Evolutionary conservation across 495 filamentous ascomycete species (phyloP).

Genomic region (Neurospora sp.): DNA sequence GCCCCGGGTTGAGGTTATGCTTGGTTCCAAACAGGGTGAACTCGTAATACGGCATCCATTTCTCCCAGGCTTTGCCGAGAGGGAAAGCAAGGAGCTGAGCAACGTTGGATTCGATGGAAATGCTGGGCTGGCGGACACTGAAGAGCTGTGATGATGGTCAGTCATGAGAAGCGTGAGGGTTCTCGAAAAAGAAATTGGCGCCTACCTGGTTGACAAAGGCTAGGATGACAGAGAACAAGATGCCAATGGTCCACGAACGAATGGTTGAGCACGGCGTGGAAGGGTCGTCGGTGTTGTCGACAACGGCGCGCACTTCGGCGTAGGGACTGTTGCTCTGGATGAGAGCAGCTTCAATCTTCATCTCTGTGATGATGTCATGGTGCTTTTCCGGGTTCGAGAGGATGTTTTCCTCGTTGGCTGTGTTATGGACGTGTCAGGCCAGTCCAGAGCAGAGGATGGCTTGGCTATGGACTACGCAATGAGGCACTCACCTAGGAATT

Average conservation of each 20-base stretch:
- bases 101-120: constrained; percentile 22
- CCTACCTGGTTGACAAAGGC: constrained; percentile 27
- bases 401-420: constrained; percentile 25
- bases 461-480: neutral
- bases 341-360: constrained; percentile 33
- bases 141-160: constrained; percentile 17
- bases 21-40: constrained; percentile 28
- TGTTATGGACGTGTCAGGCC: neutral
- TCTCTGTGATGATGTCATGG: constrained; percentile 25
- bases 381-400: constrained; percentile 29
- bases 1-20: constrained; percentile 36
- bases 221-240: constrained; percentile 25
- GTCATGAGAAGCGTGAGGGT: neutral
- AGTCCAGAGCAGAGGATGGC: neutral
- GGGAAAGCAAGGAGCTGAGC: constrained; percentile 34
- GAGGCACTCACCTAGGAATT: constrained; percentile 10
- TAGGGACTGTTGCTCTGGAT: constrained; percentile 37
- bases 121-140: constrained; percentile 28
- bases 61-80: constrained; percentile 24
- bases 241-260: constrained; percentile 30
- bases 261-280: constrained; percentile 27
- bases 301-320: constrained; percentile 39
- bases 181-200: neutral
- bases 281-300: constrained; percentile 37
- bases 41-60: constrained; percentile 25